Evolutionary conservation across 768 basidiomycete genomes (phyloP).

Genomic region (Termitomyces sp.): DNA sequence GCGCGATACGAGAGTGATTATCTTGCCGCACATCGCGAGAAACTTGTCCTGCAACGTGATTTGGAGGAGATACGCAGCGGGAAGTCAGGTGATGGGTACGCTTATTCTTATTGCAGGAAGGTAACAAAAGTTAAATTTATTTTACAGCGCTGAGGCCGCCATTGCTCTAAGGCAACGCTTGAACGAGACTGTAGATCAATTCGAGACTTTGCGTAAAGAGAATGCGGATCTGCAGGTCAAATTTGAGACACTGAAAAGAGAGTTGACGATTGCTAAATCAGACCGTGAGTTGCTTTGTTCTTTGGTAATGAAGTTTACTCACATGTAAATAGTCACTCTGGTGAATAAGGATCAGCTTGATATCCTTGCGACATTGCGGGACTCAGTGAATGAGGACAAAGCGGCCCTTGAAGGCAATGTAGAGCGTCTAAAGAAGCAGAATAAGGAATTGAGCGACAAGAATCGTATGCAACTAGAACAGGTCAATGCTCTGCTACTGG

Average conservation of each 20-base stretch:
- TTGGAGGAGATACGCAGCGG: constrained; percentile 89
- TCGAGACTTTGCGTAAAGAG: constrained; percentile 66
- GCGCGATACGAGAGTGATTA: constrained; percentile 86
- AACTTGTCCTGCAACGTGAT: constrained; percentile 73
- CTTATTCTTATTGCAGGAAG: constrained; percentile 4
- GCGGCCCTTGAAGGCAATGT: constrained; percentile 67
- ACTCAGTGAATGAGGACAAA: constrained; percentile 89
- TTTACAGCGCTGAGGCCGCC: constrained; percentile 71
- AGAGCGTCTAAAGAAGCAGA: constrained; percentile 57
- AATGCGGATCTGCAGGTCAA: constrained; percentile 71
- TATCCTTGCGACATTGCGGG: constrained; percentile 79
- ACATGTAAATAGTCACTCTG: constrained; percentile 64
- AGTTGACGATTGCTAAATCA: constrained; percentile 81
- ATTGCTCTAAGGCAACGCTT: constrained; percentile 85
- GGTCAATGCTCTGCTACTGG: constrained; percentile 77
- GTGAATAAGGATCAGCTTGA: constrained; percentile 94
- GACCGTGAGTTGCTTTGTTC: constrained; percentile 54
- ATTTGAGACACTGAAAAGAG: constrained; percentile 55
- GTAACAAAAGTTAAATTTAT: not conserved
- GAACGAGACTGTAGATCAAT: constrained; percentile 82
- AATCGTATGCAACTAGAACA: constrained; percentile 90
- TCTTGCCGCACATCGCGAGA: constrained; percentile 78
- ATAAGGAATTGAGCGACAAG: constrained; percentile 75
- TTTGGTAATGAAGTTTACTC: not conserved
- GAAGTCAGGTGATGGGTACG: constrained; percentile 83